Conservation (phyloP, 1,284 basidiomycete species). For the Ceratobasidium sp. region DNA sequence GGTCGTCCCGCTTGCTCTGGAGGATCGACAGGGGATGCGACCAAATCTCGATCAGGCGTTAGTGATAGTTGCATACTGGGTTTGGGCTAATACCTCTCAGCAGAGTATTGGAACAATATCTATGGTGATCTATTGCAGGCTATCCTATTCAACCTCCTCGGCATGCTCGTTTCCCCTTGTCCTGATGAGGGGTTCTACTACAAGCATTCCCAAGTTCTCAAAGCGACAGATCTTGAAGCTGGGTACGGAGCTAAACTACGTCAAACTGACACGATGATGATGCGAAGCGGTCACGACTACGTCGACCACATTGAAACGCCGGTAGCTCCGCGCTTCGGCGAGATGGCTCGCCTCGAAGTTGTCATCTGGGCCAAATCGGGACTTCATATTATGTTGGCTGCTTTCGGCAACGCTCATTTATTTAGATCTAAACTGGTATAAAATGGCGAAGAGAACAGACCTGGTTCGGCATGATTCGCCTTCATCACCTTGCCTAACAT, state of each 20-base stretch:
- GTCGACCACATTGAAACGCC: not conserved
- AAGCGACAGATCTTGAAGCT: not conserved
- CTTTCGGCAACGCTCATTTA: not conserved
- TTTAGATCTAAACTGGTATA: not conserved
- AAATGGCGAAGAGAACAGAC: not conserved
- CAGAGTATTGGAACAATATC: not conserved
- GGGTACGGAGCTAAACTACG: not conserved
- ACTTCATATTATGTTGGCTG: not conserved
- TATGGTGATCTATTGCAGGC: too few species aligned
- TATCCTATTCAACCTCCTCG: too few species aligned
- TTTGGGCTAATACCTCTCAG: not conserved
- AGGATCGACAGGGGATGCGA: conserved; percentile 6
- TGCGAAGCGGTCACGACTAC: not conserved
- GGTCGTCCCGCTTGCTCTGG: not conserved
- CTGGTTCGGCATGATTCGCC: not conserved
- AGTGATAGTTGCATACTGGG: too few species aligned
- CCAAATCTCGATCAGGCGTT: not conserved
- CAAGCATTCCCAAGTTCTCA: not conserved
- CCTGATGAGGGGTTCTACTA: not conserved
- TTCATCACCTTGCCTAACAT: not conserved
- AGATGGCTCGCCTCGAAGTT: not conserved
- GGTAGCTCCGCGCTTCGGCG: not conserved
- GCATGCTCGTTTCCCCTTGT: not conserved
- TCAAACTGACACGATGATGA: not conserved
- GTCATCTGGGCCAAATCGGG: not conserved